phyloP scores from a whole-genome alignment of 768 basidiomycete genomes.

The Hirschioporus abietinus region DNA sequence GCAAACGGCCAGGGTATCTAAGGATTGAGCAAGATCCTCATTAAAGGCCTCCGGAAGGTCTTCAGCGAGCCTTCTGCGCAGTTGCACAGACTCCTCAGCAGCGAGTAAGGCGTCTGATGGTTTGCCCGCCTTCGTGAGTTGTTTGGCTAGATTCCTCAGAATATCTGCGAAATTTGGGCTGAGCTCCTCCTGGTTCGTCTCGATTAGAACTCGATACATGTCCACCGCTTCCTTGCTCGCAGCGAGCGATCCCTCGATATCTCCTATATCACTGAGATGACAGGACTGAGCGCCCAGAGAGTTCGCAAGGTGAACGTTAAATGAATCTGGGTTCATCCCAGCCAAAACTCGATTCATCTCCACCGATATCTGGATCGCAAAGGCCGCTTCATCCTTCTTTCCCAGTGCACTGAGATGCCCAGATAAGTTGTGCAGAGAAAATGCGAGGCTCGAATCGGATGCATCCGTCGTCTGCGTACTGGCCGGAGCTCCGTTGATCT shows the following conservation, averaged over 20 bases:
- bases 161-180: constrained; percentile 8
- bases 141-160: constrained; percentile 8
- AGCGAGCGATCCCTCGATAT: constrained; percentile 7
- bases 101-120: background rate
- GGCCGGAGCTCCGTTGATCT: background rate
- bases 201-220: constrained; percentile 10
- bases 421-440: background rate
- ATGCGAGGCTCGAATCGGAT: background rate
- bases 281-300: constrained; percentile 8
- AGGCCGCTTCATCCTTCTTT: background rate
- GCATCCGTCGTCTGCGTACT: no score
- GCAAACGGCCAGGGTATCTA: constrained; percentile 6
- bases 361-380: background rate
- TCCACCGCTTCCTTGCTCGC: constrained; percentile 9
- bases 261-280: constrained; percentile 8
- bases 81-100: background rate
- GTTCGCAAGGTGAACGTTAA: constrained; percentile 6
- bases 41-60: constrained; percentile 6
- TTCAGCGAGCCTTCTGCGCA: background rate
- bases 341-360: background rate
- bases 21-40: background rate
- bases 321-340: constrained; percentile 1
- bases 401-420: background rate
- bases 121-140: background rate
- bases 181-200: constrained; percentile 5